phyloP scores from a whole-genome alignment of 768 basidiomycete genomes.

The Mycena capillaripes region DNA sequence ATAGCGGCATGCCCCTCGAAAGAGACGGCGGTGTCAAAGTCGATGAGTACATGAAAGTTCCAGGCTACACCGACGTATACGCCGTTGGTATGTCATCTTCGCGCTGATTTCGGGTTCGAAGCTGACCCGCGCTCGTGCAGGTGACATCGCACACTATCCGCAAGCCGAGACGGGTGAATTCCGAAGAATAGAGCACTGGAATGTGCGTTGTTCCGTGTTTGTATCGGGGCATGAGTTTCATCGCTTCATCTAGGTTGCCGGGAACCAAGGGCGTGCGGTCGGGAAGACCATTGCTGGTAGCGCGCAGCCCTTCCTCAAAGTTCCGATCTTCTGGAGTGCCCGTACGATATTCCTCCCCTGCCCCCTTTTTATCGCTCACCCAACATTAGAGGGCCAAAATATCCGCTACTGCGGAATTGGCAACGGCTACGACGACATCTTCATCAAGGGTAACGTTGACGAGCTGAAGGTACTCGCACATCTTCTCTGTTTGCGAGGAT shows the following conservation, averaged over 20 bases:
- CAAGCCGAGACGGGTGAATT: constrained; percentile 65
- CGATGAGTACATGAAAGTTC: constrained; percentile 79
- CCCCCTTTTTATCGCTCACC: constrained; percentile 8
- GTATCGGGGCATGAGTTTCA: background rate
- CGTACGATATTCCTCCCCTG: constrained; percentile 60
- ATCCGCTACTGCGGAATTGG: constrained; percentile 88
- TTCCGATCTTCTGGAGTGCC: constrained; percentile 93
- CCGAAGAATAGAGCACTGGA: constrained; percentile 91
- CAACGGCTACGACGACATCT: constrained; percentile 79
- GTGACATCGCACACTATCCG: constrained; percentile 88
- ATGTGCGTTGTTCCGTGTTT: constrained; percentile 59
- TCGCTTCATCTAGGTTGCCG: constrained; percentile 69
- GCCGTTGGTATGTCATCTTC: constrained; percentile 70
- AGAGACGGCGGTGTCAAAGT: constrained; percentile 84
- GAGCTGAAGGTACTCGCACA: constrained; percentile 77
- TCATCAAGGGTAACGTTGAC: constrained; percentile 79
- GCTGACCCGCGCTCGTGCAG: constrained; percentile 45
- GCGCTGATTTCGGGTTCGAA: background rate
- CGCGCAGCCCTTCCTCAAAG: constrained; percentile 79
- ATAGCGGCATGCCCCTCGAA: constrained; percentile 78
- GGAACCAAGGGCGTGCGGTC: constrained; percentile 89
- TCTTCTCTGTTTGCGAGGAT: background rate
- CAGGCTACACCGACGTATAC: constrained; percentile 65
- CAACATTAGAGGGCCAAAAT: constrained; percentile 79
- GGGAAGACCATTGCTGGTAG: constrained; percentile 81